Evolutionary conservation across 345 rosid species (phyloP).

Genomic region (Hibiscus tridactylites): DNA sequence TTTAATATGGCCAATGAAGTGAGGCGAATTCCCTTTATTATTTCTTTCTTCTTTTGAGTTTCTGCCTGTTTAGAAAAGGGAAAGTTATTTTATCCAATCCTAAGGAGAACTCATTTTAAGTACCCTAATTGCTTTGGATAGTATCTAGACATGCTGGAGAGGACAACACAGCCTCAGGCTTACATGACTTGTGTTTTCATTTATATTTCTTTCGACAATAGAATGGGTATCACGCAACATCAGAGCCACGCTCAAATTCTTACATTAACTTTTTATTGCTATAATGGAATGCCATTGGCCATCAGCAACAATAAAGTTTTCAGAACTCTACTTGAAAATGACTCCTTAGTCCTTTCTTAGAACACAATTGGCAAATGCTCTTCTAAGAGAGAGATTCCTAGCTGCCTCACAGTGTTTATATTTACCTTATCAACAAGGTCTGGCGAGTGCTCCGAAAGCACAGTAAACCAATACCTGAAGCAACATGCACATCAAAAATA

Average conservation of each 20-base stretch:
- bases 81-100: background rate
- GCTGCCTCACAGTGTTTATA: background rate
- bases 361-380: background rate
- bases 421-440: slow-evolving; percentile 94
- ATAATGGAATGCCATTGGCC: background rate
- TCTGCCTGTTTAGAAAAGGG: background rate
- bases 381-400: background rate
- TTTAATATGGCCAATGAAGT: background rate
- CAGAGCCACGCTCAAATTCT: background rate
- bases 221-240: background rate
- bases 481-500: slow-evolving; percentile 9
- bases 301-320: too few species aligned
- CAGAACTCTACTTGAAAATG: background rate
- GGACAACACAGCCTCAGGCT: background rate
- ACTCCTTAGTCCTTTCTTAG: background rate
- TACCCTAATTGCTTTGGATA: background rate
- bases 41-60: background rate
- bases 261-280: background rate
- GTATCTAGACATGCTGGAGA: background rate
- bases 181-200: background rate
- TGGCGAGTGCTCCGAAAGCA: slow-evolving; percentile 85
- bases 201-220: background rate
- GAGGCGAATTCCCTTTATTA: background rate
- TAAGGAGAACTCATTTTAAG: background rate
- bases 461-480: slow-evolving; percentile 90